Conservation (phyloP, 768 basidiomycete species). For the Cyclocybe aegerita region DNA sequence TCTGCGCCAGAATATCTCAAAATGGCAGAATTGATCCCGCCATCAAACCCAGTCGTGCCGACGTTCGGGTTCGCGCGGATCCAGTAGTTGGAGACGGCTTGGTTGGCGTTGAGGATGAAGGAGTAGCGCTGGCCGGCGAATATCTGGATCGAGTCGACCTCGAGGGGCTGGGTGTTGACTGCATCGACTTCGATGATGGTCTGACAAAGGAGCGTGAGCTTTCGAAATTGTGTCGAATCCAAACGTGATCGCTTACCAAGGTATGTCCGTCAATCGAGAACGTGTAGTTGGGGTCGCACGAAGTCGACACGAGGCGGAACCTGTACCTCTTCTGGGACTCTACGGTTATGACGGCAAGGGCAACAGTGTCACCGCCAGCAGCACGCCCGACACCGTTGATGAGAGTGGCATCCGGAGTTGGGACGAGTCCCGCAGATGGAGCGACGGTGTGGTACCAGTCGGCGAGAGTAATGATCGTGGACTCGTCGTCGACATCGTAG, state of each 20-base stretch:
- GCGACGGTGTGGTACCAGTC: conserved; percentile 36
- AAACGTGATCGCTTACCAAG: conserved; percentile 7
- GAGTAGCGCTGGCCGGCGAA: conserved; percentile 40
- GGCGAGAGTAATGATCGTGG: conserved; percentile 46
- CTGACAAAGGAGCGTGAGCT: no score
- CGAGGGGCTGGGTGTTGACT: conserved; percentile 22
- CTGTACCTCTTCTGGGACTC: conserved; percentile 38
- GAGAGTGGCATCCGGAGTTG: conserved; percentile 29
- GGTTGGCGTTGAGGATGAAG: conserved; percentile 32
- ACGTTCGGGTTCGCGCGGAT: conserved; percentile 29
- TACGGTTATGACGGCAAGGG: conserved; percentile 38
- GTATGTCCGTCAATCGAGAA: conserved; percentile 32
- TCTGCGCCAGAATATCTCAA: conserved; percentile 45
- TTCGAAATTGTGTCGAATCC: no score
- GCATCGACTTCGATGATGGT: conserved; percentile 36
- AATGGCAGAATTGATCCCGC: conserved; percentile 42
- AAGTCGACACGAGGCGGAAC: conserved; percentile 43
- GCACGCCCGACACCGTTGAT: conserved; percentile 43
- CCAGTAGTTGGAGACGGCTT: conserved; percentile 32
- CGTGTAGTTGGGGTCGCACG: conserved; percentile 37
- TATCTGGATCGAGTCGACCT: conserved; percentile 28
- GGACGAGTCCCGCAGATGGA: no score
- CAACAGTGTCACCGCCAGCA: conserved; percentile 28
- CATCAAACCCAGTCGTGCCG: conserved; percentile 10
- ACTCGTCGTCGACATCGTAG: conserved; percentile 18